phyloP scores from a whole-genome alignment of 2,329 filamentous ascomycete species.

The Corinectria fuckeliana region DNA sequence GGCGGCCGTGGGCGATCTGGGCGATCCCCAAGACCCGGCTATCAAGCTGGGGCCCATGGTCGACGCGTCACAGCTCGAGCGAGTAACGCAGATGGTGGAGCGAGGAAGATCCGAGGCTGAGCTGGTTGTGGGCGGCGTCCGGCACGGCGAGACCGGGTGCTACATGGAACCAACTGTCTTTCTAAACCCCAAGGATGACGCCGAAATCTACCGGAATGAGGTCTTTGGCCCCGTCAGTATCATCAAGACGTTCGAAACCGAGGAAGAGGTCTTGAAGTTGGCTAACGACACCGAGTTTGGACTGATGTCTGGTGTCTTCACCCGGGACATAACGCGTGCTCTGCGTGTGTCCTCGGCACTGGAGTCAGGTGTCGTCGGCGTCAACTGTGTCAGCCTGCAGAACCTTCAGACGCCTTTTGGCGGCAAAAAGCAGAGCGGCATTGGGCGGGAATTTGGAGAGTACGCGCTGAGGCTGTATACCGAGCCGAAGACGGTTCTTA shows the following conservation, averaged over 20 bases:
- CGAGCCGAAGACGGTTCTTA: slow-evolving; percentile 21
- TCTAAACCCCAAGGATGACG: slow-evolving; percentile 13
- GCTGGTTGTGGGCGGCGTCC: slow-evolving; percentile 15
- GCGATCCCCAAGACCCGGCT: slow-evolving; percentile 17
- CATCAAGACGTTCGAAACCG: slow-evolving; percentile 20
- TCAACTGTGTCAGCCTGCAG: slow-evolving; percentile 21
- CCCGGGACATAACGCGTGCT: slow-evolving; percentile 11
- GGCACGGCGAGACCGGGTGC: slow-evolving; percentile 12
- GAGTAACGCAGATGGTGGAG: slow-evolving; percentile 11
- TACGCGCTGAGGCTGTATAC: slow-evolving; percentile 19
- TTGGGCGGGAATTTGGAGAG: slow-evolving; percentile 19
- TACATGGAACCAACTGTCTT: slow-evolving; percentile 19
- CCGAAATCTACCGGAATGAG: slow-evolving; percentile 13
- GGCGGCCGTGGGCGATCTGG: slow-evolving; percentile 7
- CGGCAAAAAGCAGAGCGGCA: slow-evolving; percentile 18
- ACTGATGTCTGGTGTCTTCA: slow-evolving; percentile 19
- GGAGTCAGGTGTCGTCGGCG: slow-evolving; percentile 16
- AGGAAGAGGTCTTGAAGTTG: slow-evolving; percentile 15
- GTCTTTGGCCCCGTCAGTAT: slow-evolving; percentile 19
- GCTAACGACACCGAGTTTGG: slow-evolving; percentile 23
- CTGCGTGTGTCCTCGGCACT: slow-evolving; percentile 15
- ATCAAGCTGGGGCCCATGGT: slow-evolving; percentile 12
- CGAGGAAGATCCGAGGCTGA: slow-evolving; percentile 11
- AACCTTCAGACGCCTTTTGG: slow-evolving; percentile 16
- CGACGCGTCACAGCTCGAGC: slow-evolving; percentile 13